Base-by-base conservation (phyloP, 345 rosid genomes). In the Syzygium jambos region DNA sequence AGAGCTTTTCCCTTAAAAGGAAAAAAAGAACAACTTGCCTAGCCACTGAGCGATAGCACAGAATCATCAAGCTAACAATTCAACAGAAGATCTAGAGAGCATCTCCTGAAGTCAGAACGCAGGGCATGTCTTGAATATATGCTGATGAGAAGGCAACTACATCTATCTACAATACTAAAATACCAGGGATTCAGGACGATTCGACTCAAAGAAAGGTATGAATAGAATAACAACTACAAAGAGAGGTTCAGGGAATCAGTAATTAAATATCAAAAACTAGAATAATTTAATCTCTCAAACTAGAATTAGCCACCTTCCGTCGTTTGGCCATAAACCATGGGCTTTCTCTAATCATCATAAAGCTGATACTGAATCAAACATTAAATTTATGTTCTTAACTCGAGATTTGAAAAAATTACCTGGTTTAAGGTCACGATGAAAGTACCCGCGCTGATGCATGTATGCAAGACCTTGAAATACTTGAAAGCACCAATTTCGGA, bases 351-450 rank as follows among this genome's bases (percentile, higher is more conserved):
- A 59, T 25, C 52, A 53, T 25, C 29, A 51, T n/a, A 19, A 11
- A 53, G 82, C 82, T 11, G 25, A 38, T 73, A 41, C 82, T 73
- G 43, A 73, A 73, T 73, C 82, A 73, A 25, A 38, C 49, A 73
- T 38, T 9, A 73, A 73, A 19, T 73, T 61, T 38, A 73, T 38
- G 21, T 41, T 38, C 82, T 22, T 25, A 59, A 89, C 16, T 86
- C 41, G 25, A 57, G 61, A 46, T 51, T 30, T 56, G 23, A 29
- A 34, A 84, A 25, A 86, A n/a, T 87, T 93, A 97, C 99, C 99
- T 89, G 99, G 99, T 93, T 98, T 98, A 85, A 98, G 96, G 90
- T 98, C 99, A 82, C 99, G 99, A 89, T 98, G 99, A 86, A 98
- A 98, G 89, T 96, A 96, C 87, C 99, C 99, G 82, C 92, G 94